Conservation (phyloP, 2,329 filamentous ascomycete genomes). For the Aspergillus ruber region DNA sequence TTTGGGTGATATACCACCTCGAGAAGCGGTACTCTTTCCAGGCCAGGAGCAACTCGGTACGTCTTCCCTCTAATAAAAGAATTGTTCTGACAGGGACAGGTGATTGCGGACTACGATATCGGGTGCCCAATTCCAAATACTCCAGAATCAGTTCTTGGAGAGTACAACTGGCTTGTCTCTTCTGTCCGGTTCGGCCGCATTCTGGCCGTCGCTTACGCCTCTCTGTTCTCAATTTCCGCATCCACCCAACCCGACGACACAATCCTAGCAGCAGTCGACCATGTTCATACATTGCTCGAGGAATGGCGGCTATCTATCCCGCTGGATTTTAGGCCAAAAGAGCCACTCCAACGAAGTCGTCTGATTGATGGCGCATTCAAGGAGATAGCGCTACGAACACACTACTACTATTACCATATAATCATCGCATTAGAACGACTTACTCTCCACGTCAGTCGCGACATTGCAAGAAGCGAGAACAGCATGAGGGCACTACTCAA, state of each 20-base stretch:
- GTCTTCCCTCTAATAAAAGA: slow-evolving; percentile 5
- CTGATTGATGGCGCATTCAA: not conserved
- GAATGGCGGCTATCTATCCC: slow-evolving; percentile 27
- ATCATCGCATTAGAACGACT: slow-evolving; percentile 27
- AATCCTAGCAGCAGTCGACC: too few species aligned
- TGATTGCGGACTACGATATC: slow-evolving; percentile 34
- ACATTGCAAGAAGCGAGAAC: slow-evolving; percentile 21
- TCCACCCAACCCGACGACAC: too few species aligned
- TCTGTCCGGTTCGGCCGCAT: slow-evolving; percentile 13
- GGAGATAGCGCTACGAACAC: slow-evolving; percentile 18
- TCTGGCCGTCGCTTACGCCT: too few species aligned
- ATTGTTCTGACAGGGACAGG: slow-evolving; percentile 10
- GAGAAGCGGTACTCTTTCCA: slow-evolving; percentile 33
- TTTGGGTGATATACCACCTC: slow-evolving; percentile 37
- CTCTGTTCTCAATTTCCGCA: too few species aligned
- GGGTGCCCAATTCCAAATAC: slow-evolving; percentile 28
- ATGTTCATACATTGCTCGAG: slow-evolving; percentile 21
- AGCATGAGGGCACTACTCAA: too few species aligned
- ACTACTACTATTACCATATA: slow-evolving; percentile 26
- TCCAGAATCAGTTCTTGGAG: slow-evolving; percentile 26
- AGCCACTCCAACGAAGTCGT: slow-evolving; percentile 12
- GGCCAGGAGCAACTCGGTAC: slow-evolving; percentile 25
- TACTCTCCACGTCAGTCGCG: slow-evolving; percentile 19
- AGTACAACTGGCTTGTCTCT: slow-evolving; percentile 31
- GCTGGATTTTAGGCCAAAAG: slow-evolving; percentile 22